Conservation (phyloP, 2,329 filamentous ascomycete species). For the Calycina herbarum region DNA sequence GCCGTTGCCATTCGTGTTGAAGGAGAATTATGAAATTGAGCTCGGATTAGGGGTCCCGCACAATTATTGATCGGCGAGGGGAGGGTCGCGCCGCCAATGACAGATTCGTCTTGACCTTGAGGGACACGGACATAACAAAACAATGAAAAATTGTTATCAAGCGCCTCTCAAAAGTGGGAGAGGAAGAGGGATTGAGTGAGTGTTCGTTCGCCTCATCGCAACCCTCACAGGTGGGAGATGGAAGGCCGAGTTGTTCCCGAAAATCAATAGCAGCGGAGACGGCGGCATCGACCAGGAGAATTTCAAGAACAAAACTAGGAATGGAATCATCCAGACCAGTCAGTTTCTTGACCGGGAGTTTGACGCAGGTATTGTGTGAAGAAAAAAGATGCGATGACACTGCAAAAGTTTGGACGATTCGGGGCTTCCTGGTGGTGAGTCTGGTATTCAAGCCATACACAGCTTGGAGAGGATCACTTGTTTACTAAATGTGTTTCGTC, state of each 20-base stretch:
- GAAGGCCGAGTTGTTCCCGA: slow-evolving; percentile 1
- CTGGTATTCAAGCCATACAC: not conserved
- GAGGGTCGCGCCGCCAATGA: not conserved
- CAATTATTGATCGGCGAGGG: not conserved
- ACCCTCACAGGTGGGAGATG: not conserved
- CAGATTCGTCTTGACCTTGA: not conserved
- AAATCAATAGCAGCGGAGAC: not conserved
- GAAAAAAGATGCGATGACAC: slow-evolving; percentile 2
- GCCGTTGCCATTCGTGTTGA: not conserved
- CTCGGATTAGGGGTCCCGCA: not conserved
- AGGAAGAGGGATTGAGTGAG: not conserved
- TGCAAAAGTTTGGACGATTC: not conserved
- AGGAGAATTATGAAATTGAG: not conserved
- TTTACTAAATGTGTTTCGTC: slow-evolving; percentile 3
- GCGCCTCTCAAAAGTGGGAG: slow-evolving; percentile 2
- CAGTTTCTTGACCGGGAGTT: not conserved
- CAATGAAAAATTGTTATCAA: not conserved
- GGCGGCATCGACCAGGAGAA: not conserved
- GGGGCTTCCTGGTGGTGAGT: not conserved
- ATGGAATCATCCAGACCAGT: not conserved
- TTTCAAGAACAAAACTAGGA: not conserved
- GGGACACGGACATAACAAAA: slow-evolving; percentile 1
- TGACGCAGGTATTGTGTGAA: not conserved
- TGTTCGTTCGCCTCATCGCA: not conserved
- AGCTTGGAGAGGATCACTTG: not conserved